Base-by-base conservation (phyloP, 441 rosid genomes). In the Geranium incanum region DNA sequence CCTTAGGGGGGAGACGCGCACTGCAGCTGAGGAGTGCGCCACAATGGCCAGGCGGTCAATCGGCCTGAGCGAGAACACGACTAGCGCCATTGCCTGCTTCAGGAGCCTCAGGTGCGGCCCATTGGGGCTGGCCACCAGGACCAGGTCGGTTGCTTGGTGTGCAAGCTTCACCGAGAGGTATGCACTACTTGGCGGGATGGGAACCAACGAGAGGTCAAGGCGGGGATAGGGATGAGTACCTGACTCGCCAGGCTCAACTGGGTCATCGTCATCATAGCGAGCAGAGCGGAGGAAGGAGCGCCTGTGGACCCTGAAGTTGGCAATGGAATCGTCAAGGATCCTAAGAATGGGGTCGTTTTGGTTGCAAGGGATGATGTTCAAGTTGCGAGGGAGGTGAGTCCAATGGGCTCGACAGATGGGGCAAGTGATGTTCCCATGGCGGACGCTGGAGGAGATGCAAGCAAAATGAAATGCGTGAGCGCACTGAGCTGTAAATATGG, bases 331-430 rank as follows among this genome's bases (percentile, higher is more conserved):
- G 50, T 92, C 96, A 36, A 88, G 86, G 72, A 89, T 87, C 16
- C 77, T 91, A 59, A 88, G 76, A 78, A 88, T 70, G 9, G 96
- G 92, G 71, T 89, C 96, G 0, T 71, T 73, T 72, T 70, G 88
- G 83, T 82, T 83, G 78, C 89, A 75, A 70, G 83, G 84, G 0
- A 78, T 80, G 0, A 78, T 83, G 75, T 79, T 79, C 39, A 87
- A 77, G 76, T 78, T 81, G 89, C 89, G 91, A 3, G 97, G 96
- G 68, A 89, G 93, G 78, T 87, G 94, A 59, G 97, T 89, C 96
- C 97, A 92, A 70, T 82, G 89, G 41, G 97, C 91, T 16, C 97
- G 94, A 69, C 97, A 92, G 77, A 92, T 86, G 28, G 96, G 97
- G 77, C 97, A 92, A 79, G 88, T 88, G 68, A 88, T 82, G 67